Evolutionary conservation across 495 filamentous ascomycete genomes (phyloP), one percentile per base, ranked within the genome.

Genomic region (Jackrogersella minutella): DNA sequence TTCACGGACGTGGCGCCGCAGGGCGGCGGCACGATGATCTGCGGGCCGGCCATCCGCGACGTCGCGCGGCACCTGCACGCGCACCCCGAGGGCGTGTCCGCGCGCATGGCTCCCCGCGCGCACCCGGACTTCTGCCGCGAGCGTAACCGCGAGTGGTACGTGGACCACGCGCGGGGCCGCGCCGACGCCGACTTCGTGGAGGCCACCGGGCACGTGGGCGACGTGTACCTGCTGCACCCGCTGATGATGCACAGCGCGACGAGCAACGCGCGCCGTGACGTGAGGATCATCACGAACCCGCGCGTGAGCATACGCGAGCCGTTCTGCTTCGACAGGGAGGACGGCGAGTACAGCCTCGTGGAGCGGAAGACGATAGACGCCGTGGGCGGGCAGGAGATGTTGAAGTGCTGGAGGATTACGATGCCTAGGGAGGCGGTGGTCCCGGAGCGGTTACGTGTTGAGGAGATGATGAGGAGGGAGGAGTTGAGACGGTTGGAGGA

Each of bases 251-350:
- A 92, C 75, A 85, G 84, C 5, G 83, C 86, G 17, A 86, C 85
- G 7, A 80, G 80, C 58, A 91, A 91, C 66, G 78, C 83, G 54
- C 65, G 85, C 57, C 79, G 90, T 31, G 78, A 76, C 24, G 79
- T 85, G 5, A 80, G 89, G 13, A 85, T 91, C 65, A 91, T 91
- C 73, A 92, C 88, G 40, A 93, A 92, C 70, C 88, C 89, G 14
- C 86, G 87, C 0, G 87, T 91, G 0, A 80, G 80, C 22, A 70
- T 91, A 37, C 87, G 80, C 24, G 76, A 86, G 72, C 88, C 88
- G 10, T 90, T 91, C 72, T 72, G 79, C 47, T 90, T 91, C 56
- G 81, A 89, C 56, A 79, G 88, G n/a, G 73, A 82, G 58, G 76
- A 21, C 3, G 76, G 62, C 46, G 71, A 86, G 1, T 91, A 88